Percentiles rank a stretch among this genome's conserved stretches.
These are phyloP conservation scores for Colletotrichum plurivorum DNA, from an alignment of 2,329 filamentous ascomycete genomes.

Conservation along the genomic window DNA sequence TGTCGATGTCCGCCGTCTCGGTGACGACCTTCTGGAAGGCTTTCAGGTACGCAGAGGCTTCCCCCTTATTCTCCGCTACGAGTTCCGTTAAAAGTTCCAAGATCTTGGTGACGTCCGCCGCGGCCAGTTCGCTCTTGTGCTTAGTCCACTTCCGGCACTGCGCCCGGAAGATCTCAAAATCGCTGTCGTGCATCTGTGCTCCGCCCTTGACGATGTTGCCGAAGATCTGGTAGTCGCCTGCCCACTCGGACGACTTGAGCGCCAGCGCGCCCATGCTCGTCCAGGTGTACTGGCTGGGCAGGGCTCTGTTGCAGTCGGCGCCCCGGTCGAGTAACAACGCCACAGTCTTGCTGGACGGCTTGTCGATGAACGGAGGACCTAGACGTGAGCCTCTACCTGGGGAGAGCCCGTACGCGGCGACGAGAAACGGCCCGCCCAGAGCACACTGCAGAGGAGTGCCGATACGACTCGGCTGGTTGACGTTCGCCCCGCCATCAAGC, in stretches of 20 bases:
- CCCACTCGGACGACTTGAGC: slow-evolving; percentile 16
- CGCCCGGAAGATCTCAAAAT: neutral
- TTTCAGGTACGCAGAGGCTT: slow-evolving; percentile 20
- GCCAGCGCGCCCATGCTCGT: slow-evolving; percentile 2
- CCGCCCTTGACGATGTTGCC: neutral
- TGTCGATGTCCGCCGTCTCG: neutral
- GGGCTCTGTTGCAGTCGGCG: slow-evolving; percentile 9
- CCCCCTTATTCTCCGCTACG: neutral
- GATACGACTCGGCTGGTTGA: slow-evolving; percentile 7
- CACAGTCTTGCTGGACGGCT: neutral
- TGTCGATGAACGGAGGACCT: neutral
- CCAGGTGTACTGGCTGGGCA: slow-evolving; percentile 12
- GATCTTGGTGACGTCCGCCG: neutral
- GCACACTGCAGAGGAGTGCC: slow-evolving; percentile 28
- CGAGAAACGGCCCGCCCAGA: slow-evolving; percentile 6
- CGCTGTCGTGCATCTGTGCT: slow-evolving; percentile 8
- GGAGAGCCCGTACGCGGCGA: slow-evolving; percentile 1
- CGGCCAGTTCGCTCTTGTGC: neutral
- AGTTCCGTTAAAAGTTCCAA: neutral
- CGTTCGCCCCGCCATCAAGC: neutral
- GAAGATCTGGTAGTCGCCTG: slow-evolving; percentile 1
- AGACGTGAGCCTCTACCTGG: neutral
- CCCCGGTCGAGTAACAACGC: neutral
- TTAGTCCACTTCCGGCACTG: slow-evolving; percentile 11
- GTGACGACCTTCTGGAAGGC: slow-evolving; percentile 12